Conservation (phyloP, 2,329 filamentous ascomycete species). For the Dothideomycetes sp. region DNA sequence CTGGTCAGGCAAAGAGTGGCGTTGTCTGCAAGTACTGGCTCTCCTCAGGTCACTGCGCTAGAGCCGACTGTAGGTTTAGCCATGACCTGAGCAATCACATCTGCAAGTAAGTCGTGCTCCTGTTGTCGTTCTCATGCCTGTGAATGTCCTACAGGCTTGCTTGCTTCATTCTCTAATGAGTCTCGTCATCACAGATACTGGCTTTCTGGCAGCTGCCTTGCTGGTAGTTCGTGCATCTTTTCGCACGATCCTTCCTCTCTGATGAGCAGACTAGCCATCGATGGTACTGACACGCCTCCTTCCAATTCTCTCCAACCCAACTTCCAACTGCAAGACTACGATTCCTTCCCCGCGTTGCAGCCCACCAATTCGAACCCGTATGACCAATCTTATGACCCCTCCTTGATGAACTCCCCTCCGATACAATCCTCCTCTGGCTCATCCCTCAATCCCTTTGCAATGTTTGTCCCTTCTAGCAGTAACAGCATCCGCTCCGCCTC, state of each 20-base stretch:
- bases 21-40: conserved; percentile 97
- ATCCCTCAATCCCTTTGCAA: conserved; percentile 56
- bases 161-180: conserved; percentile 20
- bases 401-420: conserved; percentile 32
- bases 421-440: conserved; percentile 34
- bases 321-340: conserved; percentile 74
- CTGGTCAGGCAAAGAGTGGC: conserved; percentile 66
- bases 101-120: conserved; percentile 70
- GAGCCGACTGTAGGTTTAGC: conserved; percentile 93
- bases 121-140: neutral
- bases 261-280: conserved; percentile 69
- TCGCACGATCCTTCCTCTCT: conserved; percentile 88
- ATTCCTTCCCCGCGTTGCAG: conserved; percentile 71
- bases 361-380: conserved; percentile 36
- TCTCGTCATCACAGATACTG: conserved; percentile 65
- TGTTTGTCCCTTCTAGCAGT: conserved; percentile 44
- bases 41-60: conserved; percentile 87
- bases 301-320: conserved; percentile 52
- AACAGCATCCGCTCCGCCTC: conserved; percentile 50
- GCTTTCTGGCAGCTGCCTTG: conserved; percentile 90
- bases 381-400: conserved; percentile 30
- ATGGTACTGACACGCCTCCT: conserved; percentile 58
- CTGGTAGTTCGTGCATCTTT: conserved; percentile 89
- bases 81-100: conserved; percentile 92
- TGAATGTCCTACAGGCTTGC: too few species aligned